phyloP scores from a whole-genome alignment of 148 eudicot genomes.

The Polygonum aviculare region DNA sequence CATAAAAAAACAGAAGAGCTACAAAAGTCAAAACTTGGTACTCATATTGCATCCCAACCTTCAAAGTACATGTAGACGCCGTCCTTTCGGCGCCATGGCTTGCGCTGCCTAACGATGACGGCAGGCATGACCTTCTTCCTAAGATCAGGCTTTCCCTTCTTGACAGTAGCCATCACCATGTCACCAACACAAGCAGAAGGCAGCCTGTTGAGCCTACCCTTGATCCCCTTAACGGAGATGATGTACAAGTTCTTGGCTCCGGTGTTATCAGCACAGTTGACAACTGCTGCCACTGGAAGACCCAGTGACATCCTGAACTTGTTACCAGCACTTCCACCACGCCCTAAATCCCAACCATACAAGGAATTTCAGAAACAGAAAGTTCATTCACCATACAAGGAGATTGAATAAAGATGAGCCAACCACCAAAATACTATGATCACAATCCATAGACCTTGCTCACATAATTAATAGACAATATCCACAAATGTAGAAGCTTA shows the following conservation, averaged over 20 bases:
- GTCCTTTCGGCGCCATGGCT: conserved; percentile 73
- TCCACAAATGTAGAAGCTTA: not conserved
- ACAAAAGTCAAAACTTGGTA: not conserved
- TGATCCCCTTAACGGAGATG: conserved; percentile 58
- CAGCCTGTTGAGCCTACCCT: conserved; percentile 53
- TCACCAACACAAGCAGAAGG: conserved; percentile 66
- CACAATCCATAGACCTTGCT: not conserved
- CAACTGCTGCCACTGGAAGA: conserved; percentile 64
- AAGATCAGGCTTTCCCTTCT: conserved; percentile 61
- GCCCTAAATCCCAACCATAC: conserved; percentile 21
- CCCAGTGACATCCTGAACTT: conserved; percentile 70
- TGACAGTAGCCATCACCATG: conserved; percentile 74
- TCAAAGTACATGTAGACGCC: conserved; percentile 62
- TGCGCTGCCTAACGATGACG: conserved; percentile 54
- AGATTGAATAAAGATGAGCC: too few relatives aligned
- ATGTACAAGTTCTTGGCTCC: conserved; percentile 62
- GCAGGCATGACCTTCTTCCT: conserved; percentile 69
- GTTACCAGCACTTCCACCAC: conserved; percentile 68
- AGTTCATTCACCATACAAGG: too few relatives aligned
- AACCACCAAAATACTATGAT: not conserved
- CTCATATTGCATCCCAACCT: conserved; percentile 21
- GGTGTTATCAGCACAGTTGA: conserved; percentile 58
- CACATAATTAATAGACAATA: not conserved
- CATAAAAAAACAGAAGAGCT: not conserved
- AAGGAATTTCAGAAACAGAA: not conserved